Base-by-base conservation (phyloP, 106 monocot genomes). In the Dioscorea dumetorum region DNA sequence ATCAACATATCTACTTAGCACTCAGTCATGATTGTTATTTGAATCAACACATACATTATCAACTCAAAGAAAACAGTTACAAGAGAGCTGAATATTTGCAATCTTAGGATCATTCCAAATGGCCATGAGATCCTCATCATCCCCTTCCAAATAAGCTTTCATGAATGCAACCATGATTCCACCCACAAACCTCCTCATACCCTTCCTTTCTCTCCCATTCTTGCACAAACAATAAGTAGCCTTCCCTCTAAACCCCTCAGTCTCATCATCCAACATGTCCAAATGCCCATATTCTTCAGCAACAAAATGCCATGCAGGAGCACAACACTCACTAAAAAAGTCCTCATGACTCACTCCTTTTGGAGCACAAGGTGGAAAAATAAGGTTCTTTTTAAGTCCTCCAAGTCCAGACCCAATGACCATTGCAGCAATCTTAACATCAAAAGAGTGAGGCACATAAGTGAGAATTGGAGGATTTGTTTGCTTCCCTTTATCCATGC, bases 181-280 rank as follows among this genome's bases (percentile, higher is more conserved):
- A 18, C 79, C 94, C 0, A 91, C 91, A 66, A 95, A 95, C 33
- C 32, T n/a, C 62, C 94, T 73, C 91, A 95, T 91, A 4, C 85
- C 81, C 24, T 68, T 79, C 65, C 91, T 83, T 0, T 48, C 70
- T 3, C 24, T 50, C 22, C 91, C 91, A 60, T 66, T 85, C 32
- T 77, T 81, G 24, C 91, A 91, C 64, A 88, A 60, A 41, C 87
- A 88, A 33, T 88, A 83, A 2, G 81, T 83, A 4, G 69, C 59
- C 60, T 73, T 79, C 58, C 94, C 94, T 35, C 79, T 79, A 2
- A 83, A 22, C 8, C 94, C 94, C 33, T 67, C 72, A 0, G 94
- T 91, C 48, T 83, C 85, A 71, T 95, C 94, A 78, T 95, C 91
- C 28, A 95, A 72, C 83, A 91, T 77, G 59, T 91, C 94, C 63